phyloP scores from a whole-genome alignment of 495 filamentous ascomycete genomes.

The Chaetomidium leptoderma region DNA sequence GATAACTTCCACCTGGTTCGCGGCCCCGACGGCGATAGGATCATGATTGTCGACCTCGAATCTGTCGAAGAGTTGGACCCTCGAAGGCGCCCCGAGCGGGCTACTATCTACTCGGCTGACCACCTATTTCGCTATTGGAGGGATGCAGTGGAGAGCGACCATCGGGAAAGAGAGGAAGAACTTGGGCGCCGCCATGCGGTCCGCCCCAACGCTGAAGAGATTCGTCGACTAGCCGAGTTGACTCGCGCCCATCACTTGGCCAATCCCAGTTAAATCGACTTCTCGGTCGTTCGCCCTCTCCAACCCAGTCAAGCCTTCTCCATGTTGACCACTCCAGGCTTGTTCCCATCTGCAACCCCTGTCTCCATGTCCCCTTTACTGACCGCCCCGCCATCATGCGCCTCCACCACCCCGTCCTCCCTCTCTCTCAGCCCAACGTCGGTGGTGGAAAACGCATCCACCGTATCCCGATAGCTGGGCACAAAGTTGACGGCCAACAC shows the following conservation, averaged over 20 bases:
- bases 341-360: not conserved
- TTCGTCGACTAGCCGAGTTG: not conserved
- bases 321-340: not conserved
- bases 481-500: slow-evolving; percentile 52
- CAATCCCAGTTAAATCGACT: not conserved
- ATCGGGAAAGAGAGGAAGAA: too few species aligned
- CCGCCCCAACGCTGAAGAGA: not conserved
- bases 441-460: slow-evolving; percentile 49
- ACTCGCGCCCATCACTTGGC: not conserved
- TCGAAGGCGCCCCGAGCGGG: not conserved
- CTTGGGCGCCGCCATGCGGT: not conserved
- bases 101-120: not conserved
- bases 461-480: slow-evolving; percentile 53
- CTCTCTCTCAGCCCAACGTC: not conserved
- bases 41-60: slow-evolving; percentile 1
- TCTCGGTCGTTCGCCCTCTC: not conserved
- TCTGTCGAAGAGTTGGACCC: not conserved
- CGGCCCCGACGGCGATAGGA: not conserved
- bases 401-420: not conserved
- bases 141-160: not conserved
- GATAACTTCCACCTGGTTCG: not conserved
- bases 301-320: not conserved
- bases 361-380: not conserved
- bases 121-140: not conserved
- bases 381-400: too few species aligned